Evolutionary conservation across 2,329 filamentous ascomycete species (phyloP).

Genomic region (Incumbomyces lentus): DNA sequence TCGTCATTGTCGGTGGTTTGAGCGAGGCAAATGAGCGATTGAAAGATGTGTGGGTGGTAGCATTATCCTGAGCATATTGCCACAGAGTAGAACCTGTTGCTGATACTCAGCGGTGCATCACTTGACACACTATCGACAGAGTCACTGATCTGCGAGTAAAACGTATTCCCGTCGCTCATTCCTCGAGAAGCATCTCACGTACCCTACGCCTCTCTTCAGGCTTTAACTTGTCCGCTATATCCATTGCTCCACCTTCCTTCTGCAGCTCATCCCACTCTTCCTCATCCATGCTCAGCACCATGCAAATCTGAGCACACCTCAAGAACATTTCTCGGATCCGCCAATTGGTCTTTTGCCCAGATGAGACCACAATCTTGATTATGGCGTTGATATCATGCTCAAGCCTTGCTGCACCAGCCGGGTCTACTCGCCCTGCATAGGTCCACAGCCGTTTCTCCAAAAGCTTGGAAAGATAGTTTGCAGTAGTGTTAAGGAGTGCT

Average conservation of each 20-base stretch:
- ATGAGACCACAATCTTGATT: constrained; percentile 39
- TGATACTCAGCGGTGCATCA: neutral
- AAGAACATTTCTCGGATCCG: constrained; percentile 57
- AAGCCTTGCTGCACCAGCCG: constrained; percentile 69
- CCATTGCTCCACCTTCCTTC: constrained; percentile 34
- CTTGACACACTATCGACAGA: neutral
- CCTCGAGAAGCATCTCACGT: constrained; percentile 44
- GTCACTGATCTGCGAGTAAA: neutral
- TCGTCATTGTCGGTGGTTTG: constrained; percentile 43
- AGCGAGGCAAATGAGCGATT: constrained; percentile 42
- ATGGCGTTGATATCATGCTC: constrained; percentile 76
- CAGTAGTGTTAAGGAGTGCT: constrained; percentile 62
- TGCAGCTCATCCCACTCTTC: constrained; percentile 81
- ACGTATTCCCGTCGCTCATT: neutral
- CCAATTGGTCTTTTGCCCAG: constrained; percentile 62
- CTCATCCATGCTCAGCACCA: constrained; percentile 89
- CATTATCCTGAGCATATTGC: constrained; percentile 16
- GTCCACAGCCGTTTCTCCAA: constrained; percentile 82
- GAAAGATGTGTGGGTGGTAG: constrained; percentile 40
- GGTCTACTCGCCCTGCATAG: constrained; percentile 67
- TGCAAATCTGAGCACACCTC: constrained; percentile 66
- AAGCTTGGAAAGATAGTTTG: constrained; percentile 62
- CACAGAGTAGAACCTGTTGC: neutral
- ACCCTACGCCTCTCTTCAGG: constrained; percentile 65
- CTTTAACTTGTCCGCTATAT: constrained; percentile 54